A percentile compares a stretch with the other conserved stretches of the same genome.
These are phyloP conservation scores for Euclidium syriacum DNA, from an alignment of 345 rosid species.

Conservation along the genomic window DNA sequence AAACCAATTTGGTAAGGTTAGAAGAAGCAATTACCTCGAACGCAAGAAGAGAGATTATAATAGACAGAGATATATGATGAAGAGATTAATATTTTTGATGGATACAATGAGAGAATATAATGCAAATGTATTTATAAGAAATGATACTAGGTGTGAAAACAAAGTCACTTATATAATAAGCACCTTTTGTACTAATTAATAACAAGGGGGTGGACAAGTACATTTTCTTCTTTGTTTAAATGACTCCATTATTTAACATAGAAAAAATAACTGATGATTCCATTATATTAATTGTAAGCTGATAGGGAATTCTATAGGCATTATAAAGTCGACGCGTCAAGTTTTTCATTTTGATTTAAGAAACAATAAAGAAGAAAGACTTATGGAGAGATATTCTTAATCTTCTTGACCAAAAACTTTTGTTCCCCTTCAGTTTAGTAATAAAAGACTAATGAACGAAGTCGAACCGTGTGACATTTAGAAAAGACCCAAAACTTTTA, in stretches of 20 bases:
- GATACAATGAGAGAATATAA: slow-evolving; percentile 8
- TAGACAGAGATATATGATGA: background rate
- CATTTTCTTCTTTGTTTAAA: background rate
- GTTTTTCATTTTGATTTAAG: slow-evolving; percentile 6
- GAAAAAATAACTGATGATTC: background rate
- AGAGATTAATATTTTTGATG: slow-evolving; percentile 19
- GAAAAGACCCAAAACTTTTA: background rate
- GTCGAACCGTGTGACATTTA: background rate
- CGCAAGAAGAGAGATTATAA: background rate
- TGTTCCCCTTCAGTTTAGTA: background rate
- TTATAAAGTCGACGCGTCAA: slow-evolving; percentile 26
- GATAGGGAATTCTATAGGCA: background rate
- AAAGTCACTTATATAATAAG: slow-evolving; percentile 2
- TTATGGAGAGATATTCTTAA: slow-evolving; percentile 1
- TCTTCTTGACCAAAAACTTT: background rate
- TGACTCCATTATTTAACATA: background rate
- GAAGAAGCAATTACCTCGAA: slow-evolving; percentile 8
- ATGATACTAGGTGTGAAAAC: slow-evolving; percentile 1
- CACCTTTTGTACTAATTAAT: background rate
- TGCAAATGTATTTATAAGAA: slow-evolving; percentile 9
- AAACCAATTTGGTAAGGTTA: background rate
- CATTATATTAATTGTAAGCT: background rate
- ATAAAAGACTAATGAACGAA: background rate
- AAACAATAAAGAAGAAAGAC: background rate
- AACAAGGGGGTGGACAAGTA: background rate